Percentiles rank a stretch among this genome's conserved stretches.
Evolutionary conservation across 1,284 basidiomycete species (phyloP).

Genomic region (Exobasidium rhododendri): DNA sequence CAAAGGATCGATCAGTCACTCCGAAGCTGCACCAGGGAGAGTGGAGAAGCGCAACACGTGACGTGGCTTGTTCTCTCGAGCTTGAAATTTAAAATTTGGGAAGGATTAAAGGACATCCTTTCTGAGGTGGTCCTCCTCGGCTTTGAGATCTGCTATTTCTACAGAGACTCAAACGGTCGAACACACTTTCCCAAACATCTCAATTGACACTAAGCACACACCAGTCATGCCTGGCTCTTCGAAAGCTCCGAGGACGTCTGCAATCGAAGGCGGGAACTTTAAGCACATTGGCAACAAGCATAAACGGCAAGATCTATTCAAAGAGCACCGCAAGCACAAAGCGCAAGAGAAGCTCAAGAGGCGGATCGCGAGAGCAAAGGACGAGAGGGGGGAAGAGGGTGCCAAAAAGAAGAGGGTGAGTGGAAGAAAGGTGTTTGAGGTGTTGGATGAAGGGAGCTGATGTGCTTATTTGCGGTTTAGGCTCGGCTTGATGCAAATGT

Average conservation of each 20-base stretch:
- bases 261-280: slow-evolving; percentile 17
- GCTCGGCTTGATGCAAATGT: slow-evolving; percentile 79
- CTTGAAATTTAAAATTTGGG: no score
- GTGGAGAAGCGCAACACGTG: no score
- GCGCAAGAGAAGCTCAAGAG: slow-evolving; percentile 75
- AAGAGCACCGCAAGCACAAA: slow-evolving; percentile 74
- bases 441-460: not conserved
- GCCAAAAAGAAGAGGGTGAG: slow-evolving; percentile 67
- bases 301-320: slow-evolving; percentile 52
- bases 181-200: no score
- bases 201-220: no score
- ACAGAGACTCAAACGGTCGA: no score
- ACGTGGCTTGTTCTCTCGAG: no score
- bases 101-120: no score
- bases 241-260: not conserved
- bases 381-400: slow-evolving; percentile 65
- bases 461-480: slow-evolving; percentile 56
- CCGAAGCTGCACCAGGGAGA: no score
- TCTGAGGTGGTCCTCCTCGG: no score
- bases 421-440: not conserved
- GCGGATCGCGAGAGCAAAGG: slow-evolving; percentile 63
- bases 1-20: no score
- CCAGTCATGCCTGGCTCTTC: slow-evolving; percentile 4
- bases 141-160: not conserved
- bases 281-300: slow-evolving; percentile 55